These are phyloP conservation scores for Leucogyrophana mollusca DNA, from an alignment of 768 basidiomycete species.

Conservation along the genomic window DNA sequence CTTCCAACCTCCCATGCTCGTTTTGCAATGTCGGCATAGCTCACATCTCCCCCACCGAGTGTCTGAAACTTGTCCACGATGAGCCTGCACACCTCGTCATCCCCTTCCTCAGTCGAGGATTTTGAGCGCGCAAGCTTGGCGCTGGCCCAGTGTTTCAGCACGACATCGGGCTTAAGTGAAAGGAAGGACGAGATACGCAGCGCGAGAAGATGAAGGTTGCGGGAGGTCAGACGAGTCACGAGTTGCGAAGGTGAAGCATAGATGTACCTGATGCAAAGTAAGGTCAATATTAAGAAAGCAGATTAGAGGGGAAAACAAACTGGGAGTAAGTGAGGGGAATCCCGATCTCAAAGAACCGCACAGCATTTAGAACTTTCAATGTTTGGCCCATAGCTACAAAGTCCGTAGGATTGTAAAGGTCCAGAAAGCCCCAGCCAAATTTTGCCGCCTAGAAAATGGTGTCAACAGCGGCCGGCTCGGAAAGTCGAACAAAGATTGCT, in stretches of 20 bases:
- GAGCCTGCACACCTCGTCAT: slow-evolving; percentile 73
- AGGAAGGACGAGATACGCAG: slow-evolving; percentile 87
- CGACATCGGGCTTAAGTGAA: slow-evolving; percentile 77
- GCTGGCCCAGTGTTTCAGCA: slow-evolving; percentile 94
- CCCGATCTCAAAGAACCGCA: slow-evolving; percentile 88
- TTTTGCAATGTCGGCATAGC: slow-evolving; percentile 93
- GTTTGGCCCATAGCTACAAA: slow-evolving; percentile 92
- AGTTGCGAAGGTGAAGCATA: slow-evolving; percentile 79
- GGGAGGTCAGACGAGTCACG: slow-evolving; percentile 77
- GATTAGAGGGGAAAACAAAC: slow-evolving; percentile 42
- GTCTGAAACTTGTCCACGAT: slow-evolving; percentile 92
- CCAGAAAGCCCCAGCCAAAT: slow-evolving; percentile 92
- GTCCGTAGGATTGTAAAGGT: slow-evolving; percentile 88
- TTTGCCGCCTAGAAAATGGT: slow-evolving; percentile 74
- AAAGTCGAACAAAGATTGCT: slow-evolving; percentile 25
- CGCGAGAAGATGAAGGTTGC: slow-evolving; percentile 89
- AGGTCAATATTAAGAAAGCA: slow-evolving; percentile 3
- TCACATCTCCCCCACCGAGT: slow-evolving; percentile 75
- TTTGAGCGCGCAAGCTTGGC: slow-evolving; percentile 83
- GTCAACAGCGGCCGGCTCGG: neutral
- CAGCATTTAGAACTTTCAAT: slow-evolving; percentile 91
- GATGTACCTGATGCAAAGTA: slow-evolving; percentile 57
- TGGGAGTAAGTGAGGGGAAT: slow-evolving; percentile 91
- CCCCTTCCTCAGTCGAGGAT: slow-evolving; percentile 54
- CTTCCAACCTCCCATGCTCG: slow-evolving; percentile 91